Evolutionary conservation across 1,284 basidiomycete genomes (phyloP), one percentile per base, ranked within the genome.

Genomic region (Vanrija pseudolonga): DNA sequence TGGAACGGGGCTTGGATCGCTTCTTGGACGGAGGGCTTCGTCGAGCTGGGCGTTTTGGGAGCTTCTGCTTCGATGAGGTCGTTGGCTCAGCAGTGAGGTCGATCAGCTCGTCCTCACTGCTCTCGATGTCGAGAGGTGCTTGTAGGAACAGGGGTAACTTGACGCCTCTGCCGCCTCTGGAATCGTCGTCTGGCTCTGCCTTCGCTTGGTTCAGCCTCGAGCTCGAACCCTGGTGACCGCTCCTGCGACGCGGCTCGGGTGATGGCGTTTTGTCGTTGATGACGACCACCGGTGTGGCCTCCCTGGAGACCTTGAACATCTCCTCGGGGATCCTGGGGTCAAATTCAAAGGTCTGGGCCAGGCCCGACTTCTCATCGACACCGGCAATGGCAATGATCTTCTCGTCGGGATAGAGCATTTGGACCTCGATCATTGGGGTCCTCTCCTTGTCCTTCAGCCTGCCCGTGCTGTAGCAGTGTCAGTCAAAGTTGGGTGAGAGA

Each of bases 331-430:
- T 43, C 11, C 50, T 38, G 0, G 68, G 66, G 14, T 59, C 44
- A 48, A 60, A 67, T 43, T 69, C 63, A 9, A 60, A 60, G 3
- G 55, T 58, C 1, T 38, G 51, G 3, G 52, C 28, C 36, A 69
- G 64, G 8, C 72, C 72, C 2, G 71, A 61, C 4, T 66, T 51
- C 49, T 72, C 69, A 24, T 74, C 71, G 17, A 71, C 55, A 43
- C 66, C 68, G 23, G 60, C 51, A 37, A 62, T 56, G n/a, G 53
- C 58, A 6, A 59, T 39, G 17, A 71, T 45, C 5, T 37, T 56
- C 39, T 67, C 62, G 9, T 59, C 50, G 0, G 59, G 50, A 3
- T 52, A 18, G 3, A 52, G 41, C n/a, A 72, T 53, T 6, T 49
- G 54, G 3, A 54, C 62, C 8, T 54, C 45, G 32, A 69, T 55